A percentile compares a stretch with the other conserved stretches of the same genome.
Evolutionary conservation across 2,329 filamentous ascomycete genomes (phyloP).

Genomic region (Penicillium sumatraense): DNA sequence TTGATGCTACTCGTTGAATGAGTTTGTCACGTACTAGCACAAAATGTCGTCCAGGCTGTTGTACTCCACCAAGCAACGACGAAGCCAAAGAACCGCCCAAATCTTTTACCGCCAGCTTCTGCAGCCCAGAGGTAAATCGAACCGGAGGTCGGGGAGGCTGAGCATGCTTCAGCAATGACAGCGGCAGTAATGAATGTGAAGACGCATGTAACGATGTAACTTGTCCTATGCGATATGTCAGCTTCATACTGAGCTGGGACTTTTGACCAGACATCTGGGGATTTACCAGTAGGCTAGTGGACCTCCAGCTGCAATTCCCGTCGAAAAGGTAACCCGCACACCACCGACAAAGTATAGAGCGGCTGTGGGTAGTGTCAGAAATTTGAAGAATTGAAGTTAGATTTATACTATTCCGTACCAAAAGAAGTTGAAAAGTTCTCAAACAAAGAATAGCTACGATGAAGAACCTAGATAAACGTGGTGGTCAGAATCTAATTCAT

Average conservation of each 20-base stretch:
- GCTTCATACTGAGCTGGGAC: neutral
- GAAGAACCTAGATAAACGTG: neutral
- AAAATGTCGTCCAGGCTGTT: neutral
- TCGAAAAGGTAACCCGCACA: neutral
- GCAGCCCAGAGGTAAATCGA: neutral
- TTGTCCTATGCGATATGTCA: neutral
- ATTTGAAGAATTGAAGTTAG: neutral
- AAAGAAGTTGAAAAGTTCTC: neutral
- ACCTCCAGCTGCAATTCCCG: neutral
- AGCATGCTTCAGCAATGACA: neutral
- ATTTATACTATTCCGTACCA: neutral
- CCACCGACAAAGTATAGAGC: neutral
- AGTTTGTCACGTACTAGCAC: neutral
- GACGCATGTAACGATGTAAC: neutral
- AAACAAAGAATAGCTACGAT: neutral
- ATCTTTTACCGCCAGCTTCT: neutral
- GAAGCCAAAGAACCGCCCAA: neutral
- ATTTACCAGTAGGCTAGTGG: neutral
- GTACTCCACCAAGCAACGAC: neutral
- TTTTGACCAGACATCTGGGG: neutral
- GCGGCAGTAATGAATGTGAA: neutral
- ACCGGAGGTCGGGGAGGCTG: neutral
- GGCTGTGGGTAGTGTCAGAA: constrained; percentile 9
- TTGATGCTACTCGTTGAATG: neutral
- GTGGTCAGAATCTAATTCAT: neutral